Conservation (phyloP, 176 grass and related monocot genomes). For the Stipa capillata region DNA sequence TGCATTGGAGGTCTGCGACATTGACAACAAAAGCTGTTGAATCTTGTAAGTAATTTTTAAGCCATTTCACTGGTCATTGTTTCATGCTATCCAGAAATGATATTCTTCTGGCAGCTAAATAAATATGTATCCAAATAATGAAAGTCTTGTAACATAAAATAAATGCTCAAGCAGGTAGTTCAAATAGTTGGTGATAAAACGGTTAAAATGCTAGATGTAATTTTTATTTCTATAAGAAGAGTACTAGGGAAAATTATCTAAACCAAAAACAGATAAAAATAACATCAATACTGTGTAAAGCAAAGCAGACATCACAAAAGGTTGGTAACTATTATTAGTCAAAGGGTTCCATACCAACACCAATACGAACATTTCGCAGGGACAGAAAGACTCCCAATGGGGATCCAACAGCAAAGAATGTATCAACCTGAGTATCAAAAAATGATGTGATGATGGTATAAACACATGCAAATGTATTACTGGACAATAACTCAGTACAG, state of each 20-base stretch:
- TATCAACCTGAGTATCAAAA: slow-evolving; percentile 71
- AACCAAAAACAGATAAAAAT: background rate
- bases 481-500: slow-evolving; percentile 1
- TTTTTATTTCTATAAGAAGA: background rate
- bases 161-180: background rate
- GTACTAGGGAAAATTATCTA: background rate
- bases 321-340: slow-evolving; percentile 4
- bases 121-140: background rate
- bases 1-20: background rate
- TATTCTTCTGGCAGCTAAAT: background rate
- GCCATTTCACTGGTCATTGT: background rate
- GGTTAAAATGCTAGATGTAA: background rate
- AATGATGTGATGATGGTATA: slow-evolving; percentile 7
- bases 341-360: slow-evolving; percentile 66
- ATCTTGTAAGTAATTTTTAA: background rate
- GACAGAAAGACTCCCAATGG: slow-evolving; percentile 93
- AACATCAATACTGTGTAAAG: background rate
- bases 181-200: background rate
- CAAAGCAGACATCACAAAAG: background rate
- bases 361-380: slow-evolving; percentile 80
- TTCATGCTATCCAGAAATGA: slow-evolving; percentile 8
- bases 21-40: background rate
- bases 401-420: slow-evolving; percentile 93
- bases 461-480: background rate
- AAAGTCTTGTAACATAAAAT: background rate